Conservation (phyloP, 1,139 yeast genomes). For the Debaryomyces udenii region DNA sequence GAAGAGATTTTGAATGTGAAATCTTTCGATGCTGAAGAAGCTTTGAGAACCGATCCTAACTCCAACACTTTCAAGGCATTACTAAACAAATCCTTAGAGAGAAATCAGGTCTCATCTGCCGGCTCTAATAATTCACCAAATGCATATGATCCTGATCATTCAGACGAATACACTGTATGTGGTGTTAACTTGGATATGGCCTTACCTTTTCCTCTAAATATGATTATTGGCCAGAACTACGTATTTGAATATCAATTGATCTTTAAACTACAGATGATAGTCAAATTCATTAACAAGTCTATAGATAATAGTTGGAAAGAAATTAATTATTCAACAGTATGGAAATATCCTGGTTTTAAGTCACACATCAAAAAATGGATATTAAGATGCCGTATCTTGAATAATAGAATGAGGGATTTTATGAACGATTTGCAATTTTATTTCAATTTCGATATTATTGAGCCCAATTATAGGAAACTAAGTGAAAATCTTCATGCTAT, state of each 20-base stretch:
- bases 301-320: slow-evolving; percentile 76
- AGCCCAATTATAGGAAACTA: slow-evolving; percentile 54
- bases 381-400: slow-evolving; percentile 55
- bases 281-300: slow-evolving; percentile 63
- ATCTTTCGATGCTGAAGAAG: slow-evolving; percentile 63
- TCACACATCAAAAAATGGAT: slow-evolving; percentile 58
- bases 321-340: slow-evolving; percentile 63
- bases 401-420: slow-evolving; percentile 65
- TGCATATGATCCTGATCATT: slow-evolving; percentile 49
- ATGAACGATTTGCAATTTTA: slow-evolving; percentile 59
- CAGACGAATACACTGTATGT: slow-evolving; percentile 37
- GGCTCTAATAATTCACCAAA: slow-evolving; percentile 16
- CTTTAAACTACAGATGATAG: slow-evolving; percentile 68
- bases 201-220: slow-evolving; percentile 85
- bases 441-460: slow-evolving; percentile 63
- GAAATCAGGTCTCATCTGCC: slow-evolving; percentile 20
- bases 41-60: slow-evolving; percentile 42
- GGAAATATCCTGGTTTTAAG: slow-evolving; percentile 57
- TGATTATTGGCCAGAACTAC: slow-evolving; percentile 70
- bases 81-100: slow-evolving; percentile 42
- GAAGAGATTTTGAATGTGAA: slow-evolving; percentile 64
- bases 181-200: slow-evolving; percentile 64
- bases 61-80: slow-evolving; percentile 37
- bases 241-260: slow-evolving; percentile 79
- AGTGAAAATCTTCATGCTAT: slow-evolving; percentile 25